Percentiles rank a stretch among this genome's conserved stretches.
Conservation (phyloP, 345 rosid species). For the Eucalyptus tenuipes region DNA sequence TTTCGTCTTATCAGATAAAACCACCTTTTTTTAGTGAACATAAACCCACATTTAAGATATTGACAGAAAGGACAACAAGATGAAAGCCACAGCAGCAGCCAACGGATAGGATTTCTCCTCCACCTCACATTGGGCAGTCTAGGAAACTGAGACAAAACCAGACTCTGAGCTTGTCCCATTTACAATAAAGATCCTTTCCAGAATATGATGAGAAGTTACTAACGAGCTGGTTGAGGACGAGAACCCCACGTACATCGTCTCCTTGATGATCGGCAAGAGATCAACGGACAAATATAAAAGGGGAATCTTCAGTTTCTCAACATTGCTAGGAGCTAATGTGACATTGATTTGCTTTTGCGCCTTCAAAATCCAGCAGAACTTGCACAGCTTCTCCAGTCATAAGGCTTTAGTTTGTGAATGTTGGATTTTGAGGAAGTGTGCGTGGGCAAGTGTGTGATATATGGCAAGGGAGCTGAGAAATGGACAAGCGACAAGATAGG, state of each 20-base stretch:
- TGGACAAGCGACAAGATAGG: too few species aligned
- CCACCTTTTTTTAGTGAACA: too few species aligned
- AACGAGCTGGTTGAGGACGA: not conserved
- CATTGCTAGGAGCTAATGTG: too few species aligned
- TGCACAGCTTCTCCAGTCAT: too few species aligned
- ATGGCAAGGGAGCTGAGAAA: too few species aligned
- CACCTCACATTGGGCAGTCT: slow-evolving; percentile 34
- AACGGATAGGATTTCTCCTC: slow-evolving; percentile 7
- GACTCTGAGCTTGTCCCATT: slow-evolving; percentile 20
- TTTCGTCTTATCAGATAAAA: slow-evolving; percentile 5
- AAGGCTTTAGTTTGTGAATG: too few species aligned
- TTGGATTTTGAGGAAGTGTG: too few species aligned
- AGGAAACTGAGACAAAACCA: slow-evolving; percentile 39
- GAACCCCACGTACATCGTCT: not conserved
- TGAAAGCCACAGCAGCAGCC: slow-evolving; percentile 30
- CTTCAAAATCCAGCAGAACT: too few species aligned
- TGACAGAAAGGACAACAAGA: slow-evolving; percentile 9
- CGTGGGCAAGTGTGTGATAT: too few species aligned
- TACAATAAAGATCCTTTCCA: slow-evolving; percentile 58
- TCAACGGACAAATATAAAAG: too few species aligned
- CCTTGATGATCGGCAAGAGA: too few species aligned
- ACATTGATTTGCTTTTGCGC: too few species aligned
- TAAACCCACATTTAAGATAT: not conserved
- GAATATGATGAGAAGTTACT: slow-evolving; percentile 15
- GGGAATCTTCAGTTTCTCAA: not conserved